Conservation (phyloP, 164 flowering plant species). For the Tetrastigma voinierianum region DNA sequence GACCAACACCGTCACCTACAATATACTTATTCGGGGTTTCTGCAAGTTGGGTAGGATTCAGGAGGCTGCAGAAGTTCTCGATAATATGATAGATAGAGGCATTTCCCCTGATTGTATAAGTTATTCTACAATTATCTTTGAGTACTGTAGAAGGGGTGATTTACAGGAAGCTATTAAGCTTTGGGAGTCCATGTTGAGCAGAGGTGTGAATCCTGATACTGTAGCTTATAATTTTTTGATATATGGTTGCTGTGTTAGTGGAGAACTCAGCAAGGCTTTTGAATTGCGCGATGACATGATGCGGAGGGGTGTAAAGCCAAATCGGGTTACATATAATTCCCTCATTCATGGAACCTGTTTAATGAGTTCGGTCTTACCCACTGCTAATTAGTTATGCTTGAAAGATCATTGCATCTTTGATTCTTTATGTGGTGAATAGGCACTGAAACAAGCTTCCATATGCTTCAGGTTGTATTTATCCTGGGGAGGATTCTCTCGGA, state of each 20-base stretch:
- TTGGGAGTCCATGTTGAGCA: conserved; percentile 71
- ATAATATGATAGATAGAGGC: conserved; percentile 53
- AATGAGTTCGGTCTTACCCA: conserved; percentile 3
- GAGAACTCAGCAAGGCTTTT: conserved; percentile 54
- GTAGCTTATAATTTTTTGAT: conserved; percentile 75
- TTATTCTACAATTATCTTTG: conserved; percentile 72
- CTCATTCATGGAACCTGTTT: conserved; percentile 36
- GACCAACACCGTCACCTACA: conserved; percentile 74
- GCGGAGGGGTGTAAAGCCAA: conserved; percentile 44
- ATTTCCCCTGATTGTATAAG: conserved; percentile 77
- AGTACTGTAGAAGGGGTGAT: conserved; percentile 56
- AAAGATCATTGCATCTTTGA: background rate
- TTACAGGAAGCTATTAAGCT: conserved; percentile 53
- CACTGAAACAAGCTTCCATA: background rate
- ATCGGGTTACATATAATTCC: conserved; percentile 32
- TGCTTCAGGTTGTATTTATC: background rate
- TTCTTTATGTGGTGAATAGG: background rate
- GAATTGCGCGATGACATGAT: conserved; percentile 70
- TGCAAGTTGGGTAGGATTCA: conserved; percentile 61
- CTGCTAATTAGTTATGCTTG: background rate
- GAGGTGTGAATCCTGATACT: conserved; percentile 64
- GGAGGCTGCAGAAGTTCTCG: conserved; percentile 53
- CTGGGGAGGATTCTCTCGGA: background rate
- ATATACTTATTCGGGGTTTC: conserved; percentile 75
- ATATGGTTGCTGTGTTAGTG: conserved; percentile 60